A percentile compares a stretch with the other conserved stretches of the same genome.
These are phyloP conservation scores for Atkinsonella texensis DNA, from an alignment of 2,329 filamentous ascomycete species.

Conservation along the genomic window DNA sequence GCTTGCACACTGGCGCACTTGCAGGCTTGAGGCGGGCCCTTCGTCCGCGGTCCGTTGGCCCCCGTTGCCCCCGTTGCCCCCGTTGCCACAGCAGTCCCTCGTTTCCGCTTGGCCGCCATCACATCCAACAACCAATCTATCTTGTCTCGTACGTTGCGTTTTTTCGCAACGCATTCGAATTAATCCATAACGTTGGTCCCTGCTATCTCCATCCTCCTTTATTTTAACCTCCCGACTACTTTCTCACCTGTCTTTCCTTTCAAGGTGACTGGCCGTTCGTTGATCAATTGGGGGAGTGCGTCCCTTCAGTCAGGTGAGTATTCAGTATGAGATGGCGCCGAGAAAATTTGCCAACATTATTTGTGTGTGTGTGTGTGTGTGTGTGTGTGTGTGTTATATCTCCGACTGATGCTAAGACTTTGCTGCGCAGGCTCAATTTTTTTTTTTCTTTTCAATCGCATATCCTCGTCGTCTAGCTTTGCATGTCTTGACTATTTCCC, in stretches of 20 bases:
- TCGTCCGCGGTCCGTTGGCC: not conserved
- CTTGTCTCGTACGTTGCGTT: not conserved
- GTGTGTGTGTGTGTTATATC: constrained; percentile 2
- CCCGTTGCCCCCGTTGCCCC: constrained; percentile 4
- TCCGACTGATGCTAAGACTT: constrained; percentile 3
- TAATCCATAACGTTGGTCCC: not conserved
- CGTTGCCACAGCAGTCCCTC: constrained; percentile 2
- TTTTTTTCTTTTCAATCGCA: not conserved
- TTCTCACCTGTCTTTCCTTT: not conserved
- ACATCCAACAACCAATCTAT: not conserved
- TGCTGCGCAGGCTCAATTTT: not conserved
- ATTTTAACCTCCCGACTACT: not conserved
- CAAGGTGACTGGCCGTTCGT: not conserved
- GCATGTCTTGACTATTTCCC: constrained; percentile 18
- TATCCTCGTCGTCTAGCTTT: constrained; percentile 11
- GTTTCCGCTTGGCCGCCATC: not conserved
- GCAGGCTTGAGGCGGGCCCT: no score
- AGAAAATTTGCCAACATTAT: not conserved
- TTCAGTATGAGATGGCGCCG: not conserved
- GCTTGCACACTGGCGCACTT: no score
- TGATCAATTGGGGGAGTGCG: not conserved
- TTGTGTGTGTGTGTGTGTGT: no score
- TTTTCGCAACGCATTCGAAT: not conserved
- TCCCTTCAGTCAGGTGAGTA: not conserved
- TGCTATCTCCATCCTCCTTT: no score